Percentiles rank a stretch among this genome's conserved stretches.
Evolutionary conservation across 202 grass and related monocot genomes (phyloP).

Genomic region (Digitaria exilis): DNA sequence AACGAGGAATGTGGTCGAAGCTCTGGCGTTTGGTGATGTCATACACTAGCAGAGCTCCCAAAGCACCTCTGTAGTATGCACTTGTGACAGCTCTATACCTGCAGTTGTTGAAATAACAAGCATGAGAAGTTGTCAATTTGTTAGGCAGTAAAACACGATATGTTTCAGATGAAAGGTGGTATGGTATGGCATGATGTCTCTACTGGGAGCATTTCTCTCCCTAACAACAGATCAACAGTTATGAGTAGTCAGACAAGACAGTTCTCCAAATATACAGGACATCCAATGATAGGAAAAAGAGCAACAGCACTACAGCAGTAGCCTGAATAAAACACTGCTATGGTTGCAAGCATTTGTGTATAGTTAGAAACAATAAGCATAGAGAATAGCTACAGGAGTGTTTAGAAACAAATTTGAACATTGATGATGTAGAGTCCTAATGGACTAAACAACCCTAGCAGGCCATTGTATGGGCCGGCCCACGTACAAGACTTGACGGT

Average conservation of each 20-base stretch:
- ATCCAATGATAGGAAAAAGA: neutral
- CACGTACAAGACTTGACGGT: too few species aligned
- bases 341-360: neutral
- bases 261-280: neutral
- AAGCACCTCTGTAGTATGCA: conserved; percentile 80
- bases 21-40: conserved; percentile 81
- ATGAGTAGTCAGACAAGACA: neutral
- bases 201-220: neutral
- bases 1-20: conserved; percentile 72
- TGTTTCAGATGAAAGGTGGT: conserved; percentile 1
- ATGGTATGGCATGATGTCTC: neutral
- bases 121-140: conserved; percentile 10
- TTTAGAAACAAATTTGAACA: conserved; percentile 8
- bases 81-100: conserved; percentile 89
- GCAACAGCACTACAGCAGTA: neutral
- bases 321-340: neutral
- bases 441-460: too few species aligned
- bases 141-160: neutral
- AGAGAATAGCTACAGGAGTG: conserved; percentile 18
- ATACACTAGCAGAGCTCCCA: conserved; percentile 83
- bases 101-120: conserved; percentile 20
- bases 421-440: too few species aligned
- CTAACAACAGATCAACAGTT: neutral
- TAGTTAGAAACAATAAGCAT: neutral
- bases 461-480: too few species aligned